Evolutionary conservation across 1,284 basidiomycete species (phyloP).

Genomic region (Omphalotus olearius): DNA sequence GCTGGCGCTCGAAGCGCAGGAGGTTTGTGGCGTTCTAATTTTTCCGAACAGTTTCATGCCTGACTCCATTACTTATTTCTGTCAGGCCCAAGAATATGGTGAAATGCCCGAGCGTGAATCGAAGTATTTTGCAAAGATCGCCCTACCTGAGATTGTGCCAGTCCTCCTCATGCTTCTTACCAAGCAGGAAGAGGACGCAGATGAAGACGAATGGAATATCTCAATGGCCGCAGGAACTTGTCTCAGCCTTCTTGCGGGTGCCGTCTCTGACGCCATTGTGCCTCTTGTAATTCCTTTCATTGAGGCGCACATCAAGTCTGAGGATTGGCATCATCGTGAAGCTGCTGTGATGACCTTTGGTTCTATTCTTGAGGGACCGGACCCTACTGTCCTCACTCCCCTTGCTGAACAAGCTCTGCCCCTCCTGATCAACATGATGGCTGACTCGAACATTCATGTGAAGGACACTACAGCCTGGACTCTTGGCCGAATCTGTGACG

Average conservation of each 20-base stretch:
- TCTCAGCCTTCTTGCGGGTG: slow-evolving; percentile 83
- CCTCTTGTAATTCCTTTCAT: slow-evolving; percentile 96
- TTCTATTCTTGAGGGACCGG: slow-evolving; percentile 95
- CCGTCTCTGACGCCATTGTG: slow-evolving; percentile 90
- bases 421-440: slow-evolving; percentile 95
- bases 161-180: slow-evolving; percentile 88
- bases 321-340: slow-evolving; percentile 94
- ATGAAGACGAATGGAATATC: slow-evolving; percentile 99
- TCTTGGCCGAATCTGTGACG: slow-evolving; percentile 91
- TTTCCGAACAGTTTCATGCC: slow-evolving; percentile 9
- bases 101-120: slow-evolving; percentile 88
- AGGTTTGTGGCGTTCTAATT: slow-evolving; percentile 46
- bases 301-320: slow-evolving; percentile 89
- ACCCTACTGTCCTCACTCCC: slow-evolving; percentile 81
- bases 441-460: slow-evolving; percentile 81
- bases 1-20: slow-evolving; percentile 86
- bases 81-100: slow-evolving; percentile 83
- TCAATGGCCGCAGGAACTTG: slow-evolving; percentile 98
- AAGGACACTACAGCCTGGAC: slow-evolving; percentile 99
- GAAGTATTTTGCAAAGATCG: slow-evolving; percentile 91
- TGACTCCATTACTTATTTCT: neutral
- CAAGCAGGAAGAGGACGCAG: slow-evolving; percentile 94
- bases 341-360: slow-evolving; percentile 99
- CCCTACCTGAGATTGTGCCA: slow-evolving; percentile 91
- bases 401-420: slow-evolving; percentile 94